These are phyloP conservation scores for Cyclostephanos invisitatus DNA, from an alignment of 108 stramenopile species.

Conservation along the genomic window DNA sequence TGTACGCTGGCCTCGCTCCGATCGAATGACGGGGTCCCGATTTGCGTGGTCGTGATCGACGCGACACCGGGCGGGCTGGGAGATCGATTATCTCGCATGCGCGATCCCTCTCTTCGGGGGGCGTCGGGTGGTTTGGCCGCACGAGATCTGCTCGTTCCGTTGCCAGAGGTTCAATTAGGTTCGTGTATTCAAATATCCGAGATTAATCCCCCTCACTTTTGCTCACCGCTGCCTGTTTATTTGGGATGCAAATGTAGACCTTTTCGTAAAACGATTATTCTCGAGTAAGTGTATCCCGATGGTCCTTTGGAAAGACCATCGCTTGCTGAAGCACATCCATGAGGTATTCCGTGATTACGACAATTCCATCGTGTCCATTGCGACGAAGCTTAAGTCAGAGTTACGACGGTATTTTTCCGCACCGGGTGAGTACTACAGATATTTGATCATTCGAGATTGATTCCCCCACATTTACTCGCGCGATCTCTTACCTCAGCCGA, in stretches of 20 bases:
- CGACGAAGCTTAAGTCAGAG: slow-evolving; percentile 25
- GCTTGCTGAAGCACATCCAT: slow-evolving; percentile 24
- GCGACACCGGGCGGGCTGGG: slow-evolving; percentile 38
- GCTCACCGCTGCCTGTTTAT: background rate
- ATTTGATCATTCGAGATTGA: background rate
- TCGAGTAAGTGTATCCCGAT: slow-evolving; percentile 34
- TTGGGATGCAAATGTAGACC: slow-evolving; percentile 9
- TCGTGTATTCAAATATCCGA: slow-evolving; percentile 10
- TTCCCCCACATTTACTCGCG: background rate
- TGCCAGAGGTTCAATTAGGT: slow-evolving; percentile 41
- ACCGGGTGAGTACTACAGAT: slow-evolving; percentile 20
- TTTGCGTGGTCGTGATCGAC: slow-evolving; percentile 30
- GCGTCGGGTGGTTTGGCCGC: slow-evolving; percentile 32
- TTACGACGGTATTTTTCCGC: slow-evolving; percentile 35
- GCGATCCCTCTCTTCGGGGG: slow-evolving; percentile 29
- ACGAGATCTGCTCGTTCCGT: slow-evolving; percentile 31
- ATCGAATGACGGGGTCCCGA: slow-evolving; percentile 34
- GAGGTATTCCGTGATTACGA: slow-evolving; percentile 36
- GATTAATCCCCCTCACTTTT: background rate
- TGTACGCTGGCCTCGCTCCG: slow-evolving; percentile 32
- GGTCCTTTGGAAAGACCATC: slow-evolving; percentile 32
- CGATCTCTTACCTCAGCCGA: background rate
- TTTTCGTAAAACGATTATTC: slow-evolving; percentile 26
- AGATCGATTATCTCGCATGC: slow-evolving; percentile 38
- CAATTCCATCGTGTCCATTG: slow-evolving; percentile 41